These are phyloP conservation scores for Kwoniella pini DNA, from an alignment of 768 basidiomycete genomes.

Conservation along the genomic window DNA sequence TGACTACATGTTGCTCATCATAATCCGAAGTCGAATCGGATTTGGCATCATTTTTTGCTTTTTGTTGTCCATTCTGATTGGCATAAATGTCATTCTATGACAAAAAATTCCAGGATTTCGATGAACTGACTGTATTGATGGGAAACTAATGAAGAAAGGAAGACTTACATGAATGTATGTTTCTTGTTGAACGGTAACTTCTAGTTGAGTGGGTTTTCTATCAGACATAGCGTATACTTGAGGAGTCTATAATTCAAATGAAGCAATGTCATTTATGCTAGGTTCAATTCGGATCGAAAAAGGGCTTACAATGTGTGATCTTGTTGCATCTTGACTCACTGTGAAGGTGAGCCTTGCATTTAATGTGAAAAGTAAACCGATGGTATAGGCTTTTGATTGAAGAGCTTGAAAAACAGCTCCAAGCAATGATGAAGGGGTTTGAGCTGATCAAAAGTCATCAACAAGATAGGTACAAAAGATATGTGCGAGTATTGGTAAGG, in stretches of 20 bases:
- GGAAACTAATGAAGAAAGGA: background rate
- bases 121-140: too few relatives aligned
- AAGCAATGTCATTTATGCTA: background rate
- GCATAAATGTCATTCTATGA: background rate
- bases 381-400: constrained; percentile 34
- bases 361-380: constrained; percentile 33
- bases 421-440: constrained; percentile 23
- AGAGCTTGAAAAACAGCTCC: constrained; percentile 20
- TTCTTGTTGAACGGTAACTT: constrained; percentile 26
- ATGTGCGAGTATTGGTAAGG: too few relatives aligned
- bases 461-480: too few relatives aligned
- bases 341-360: constrained; percentile 25
- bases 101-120: too few relatives aligned
- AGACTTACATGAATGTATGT: constrained; percentile 28
- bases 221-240: constrained; percentile 22
- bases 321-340: background rate
- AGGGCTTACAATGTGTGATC: background rate
- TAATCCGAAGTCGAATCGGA: constrained; percentile 7
- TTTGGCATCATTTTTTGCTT: background rate
- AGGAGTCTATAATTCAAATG: constrained; percentile 2
- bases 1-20: background rate
- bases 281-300: background rate
- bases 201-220: constrained; percentile 10
- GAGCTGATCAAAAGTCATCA: too few relatives aligned
- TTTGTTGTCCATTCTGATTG: background rate